phyloP scores from a whole-genome alignment of 2,329 filamentous ascomycete genomes.

The Aspergillus alliaceus region DNA sequence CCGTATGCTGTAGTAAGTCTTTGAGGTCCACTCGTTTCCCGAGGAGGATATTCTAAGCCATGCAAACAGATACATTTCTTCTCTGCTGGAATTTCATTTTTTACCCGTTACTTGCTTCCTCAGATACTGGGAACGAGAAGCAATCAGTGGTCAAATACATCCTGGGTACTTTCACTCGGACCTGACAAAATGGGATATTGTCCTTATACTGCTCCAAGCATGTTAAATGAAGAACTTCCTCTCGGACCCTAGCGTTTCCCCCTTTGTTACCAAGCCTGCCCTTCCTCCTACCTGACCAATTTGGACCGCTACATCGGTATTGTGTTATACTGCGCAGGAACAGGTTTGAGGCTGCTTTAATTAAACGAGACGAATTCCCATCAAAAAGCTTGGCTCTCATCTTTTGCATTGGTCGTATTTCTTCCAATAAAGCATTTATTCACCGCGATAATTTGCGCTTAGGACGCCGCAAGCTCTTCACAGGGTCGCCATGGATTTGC shows the following conservation, averaged over 20 bases:
- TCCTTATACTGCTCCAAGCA: slow-evolving; percentile 8
- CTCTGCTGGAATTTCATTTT: not conserved
- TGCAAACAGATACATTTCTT: not conserved
- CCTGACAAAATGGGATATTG: slow-evolving; percentile 9
- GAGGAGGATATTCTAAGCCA: slow-evolving; percentile 3
- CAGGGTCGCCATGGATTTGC: slow-evolving; percentile 8
- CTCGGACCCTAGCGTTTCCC: not conserved
- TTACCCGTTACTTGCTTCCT: not conserved
- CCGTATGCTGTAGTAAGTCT: slow-evolving; percentile 6
- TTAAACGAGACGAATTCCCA: not conserved
- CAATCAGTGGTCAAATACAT: slow-evolving; percentile 1
- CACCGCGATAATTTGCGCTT: not conserved
- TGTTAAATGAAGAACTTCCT: slow-evolving; percentile 5
- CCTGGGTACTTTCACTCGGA: not conserved
- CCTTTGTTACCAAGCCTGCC: not conserved
- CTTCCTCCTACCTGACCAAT: not conserved
- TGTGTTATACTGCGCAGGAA: not conserved
- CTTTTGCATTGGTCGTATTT: not conserved
- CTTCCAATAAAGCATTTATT: not conserved
- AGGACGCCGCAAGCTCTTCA: not conserved
- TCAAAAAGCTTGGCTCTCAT: not conserved
- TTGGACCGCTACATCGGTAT: not conserved
- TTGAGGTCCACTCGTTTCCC: not conserved
- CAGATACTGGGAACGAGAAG: not conserved
- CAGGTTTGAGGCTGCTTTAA: not conserved